Evolutionary conservation across 495 filamentous ascomycete species (phyloP), one percentile per base, ranked within the genome.

Genomic region (Neurospora africana): DNA sequence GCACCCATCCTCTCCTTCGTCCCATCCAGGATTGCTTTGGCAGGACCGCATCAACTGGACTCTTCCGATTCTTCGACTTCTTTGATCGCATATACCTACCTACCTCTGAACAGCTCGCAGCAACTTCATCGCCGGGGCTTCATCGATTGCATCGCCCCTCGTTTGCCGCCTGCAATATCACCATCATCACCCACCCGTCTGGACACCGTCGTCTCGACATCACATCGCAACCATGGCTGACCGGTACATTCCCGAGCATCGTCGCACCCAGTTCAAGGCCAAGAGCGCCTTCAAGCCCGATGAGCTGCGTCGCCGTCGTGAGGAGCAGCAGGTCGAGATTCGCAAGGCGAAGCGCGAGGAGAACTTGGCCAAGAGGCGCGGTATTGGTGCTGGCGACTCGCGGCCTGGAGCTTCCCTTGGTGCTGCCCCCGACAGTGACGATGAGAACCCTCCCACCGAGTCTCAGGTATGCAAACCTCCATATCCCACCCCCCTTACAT

Each of bases 271-370:
- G 84, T 99, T 95, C 89, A 99, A 99, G 90, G 96, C 96, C 73
- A 96, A 95, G 87, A 92, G 91, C 81, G 91, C 93, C 79, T 99
- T 99, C 88, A 96, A 97, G 87, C 94, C 94, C 75, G 96, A 99
- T 82, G 96, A 99, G 85, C 91, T 99, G 69, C 93, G 96, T 79
- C 93, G 96, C 79, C 96, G 96, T 82, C 96, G 96, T 81, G 96
- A 99, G 80, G 96, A 99, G 82, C 93, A 96, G 82, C 95, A 97
- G 83, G 96, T 99, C 72, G 96, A 99, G 87, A 98, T 99, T 78
- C 88, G 96, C 74, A 97, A 96, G 86, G 91, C 92, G 75, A 99
- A 98, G 88, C 88, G 96, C 75, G 96, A 99, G 79, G 96, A 99
- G 85, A 97, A 97, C 83, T 82, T 99, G 80, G 96, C 96, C 79